A percentile compares a stretch with the other conserved stretches of the same genome.
Conservation (phyloP, 495 filamentous ascomycete genomes). For the Neurospora sp. region DNA sequence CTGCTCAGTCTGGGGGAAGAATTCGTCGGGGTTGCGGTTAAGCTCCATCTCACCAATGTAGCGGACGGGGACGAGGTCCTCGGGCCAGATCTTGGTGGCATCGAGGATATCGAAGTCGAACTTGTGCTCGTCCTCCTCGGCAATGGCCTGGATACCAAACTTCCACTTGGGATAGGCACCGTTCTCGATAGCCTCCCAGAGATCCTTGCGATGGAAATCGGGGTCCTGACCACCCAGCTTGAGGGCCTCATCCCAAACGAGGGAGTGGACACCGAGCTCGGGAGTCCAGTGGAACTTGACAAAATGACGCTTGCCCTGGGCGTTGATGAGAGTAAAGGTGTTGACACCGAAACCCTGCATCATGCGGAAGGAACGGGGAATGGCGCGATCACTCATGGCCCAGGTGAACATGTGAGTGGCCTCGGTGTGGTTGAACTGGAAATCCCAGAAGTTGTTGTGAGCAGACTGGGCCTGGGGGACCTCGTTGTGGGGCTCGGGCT, state of each 20-base stretch:
- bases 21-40: conserved; percentile 78
- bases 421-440: conserved; percentile 56
- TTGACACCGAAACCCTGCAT: conserved; percentile 92
- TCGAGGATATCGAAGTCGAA: conserved; percentile 90
- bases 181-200: conserved; percentile 69
- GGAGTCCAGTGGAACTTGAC: conserved; percentile 80
- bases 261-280: conserved; percentile 68
- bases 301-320: conserved; percentile 59
- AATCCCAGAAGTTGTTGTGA: conserved; percentile 57
- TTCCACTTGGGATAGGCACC: conserved; percentile 70
- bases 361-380: conserved; percentile 76
- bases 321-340: conserved; percentile 66
- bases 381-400: conserved; percentile 70
- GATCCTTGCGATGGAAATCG: conserved; percentile 80
- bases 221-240: conserved; percentile 76
- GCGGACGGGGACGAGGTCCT: conserved; percentile 68
- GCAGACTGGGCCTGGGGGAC: conserved; percentile 49
- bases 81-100: conserved; percentile 88
- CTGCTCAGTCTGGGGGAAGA: conserved; percentile 77
- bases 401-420: conserved; percentile 80
- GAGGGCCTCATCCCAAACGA: conserved; percentile 83
- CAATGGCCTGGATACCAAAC: conserved; percentile 70
- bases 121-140: conserved; percentile 60
- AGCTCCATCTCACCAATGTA: conserved; percentile 77
- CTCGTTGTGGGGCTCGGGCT: conserved; percentile 77